A percentile compares a stretch with the other conserved stretches of the same genome.
These are phyloP conservation scores for Sarcomyxa edulis DNA, from an alignment of 768 basidiomycete genomes.

Conservation along the genomic window DNA sequence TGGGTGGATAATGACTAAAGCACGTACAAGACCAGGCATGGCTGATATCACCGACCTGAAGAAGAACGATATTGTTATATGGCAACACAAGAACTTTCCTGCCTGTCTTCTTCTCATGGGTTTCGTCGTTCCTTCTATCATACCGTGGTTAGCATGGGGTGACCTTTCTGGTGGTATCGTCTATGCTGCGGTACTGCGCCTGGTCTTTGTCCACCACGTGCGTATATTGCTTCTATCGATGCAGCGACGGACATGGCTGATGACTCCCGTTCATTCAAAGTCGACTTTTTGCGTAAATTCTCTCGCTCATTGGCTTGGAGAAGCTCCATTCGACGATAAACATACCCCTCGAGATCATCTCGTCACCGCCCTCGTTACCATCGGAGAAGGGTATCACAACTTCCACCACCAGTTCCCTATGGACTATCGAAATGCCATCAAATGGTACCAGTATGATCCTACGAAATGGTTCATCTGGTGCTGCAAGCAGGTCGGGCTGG, in stretches of 20 bases:
- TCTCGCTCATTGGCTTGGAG: constrained; percentile 92
- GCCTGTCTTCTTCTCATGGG: constrained; percentile 52
- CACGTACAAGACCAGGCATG: constrained; percentile 83
- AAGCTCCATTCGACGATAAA: constrained; percentile 74
- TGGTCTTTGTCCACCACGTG: constrained; percentile 66
- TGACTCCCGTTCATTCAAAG: constrained; percentile 73
- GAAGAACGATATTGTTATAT: constrained; percentile 74
- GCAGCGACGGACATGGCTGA: constrained; percentile 79
- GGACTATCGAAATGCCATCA: constrained; percentile 95
- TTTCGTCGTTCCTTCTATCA: constrained; percentile 49
- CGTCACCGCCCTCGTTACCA: constrained; percentile 81
- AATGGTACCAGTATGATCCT: constrained; percentile 88
- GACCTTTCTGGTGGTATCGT: constrained; percentile 83
- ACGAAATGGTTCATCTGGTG: constrained; percentile 87
- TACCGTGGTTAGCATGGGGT: constrained; percentile 70
- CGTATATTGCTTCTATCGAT: constrained; percentile 41
- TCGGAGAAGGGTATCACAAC: constrained; percentile 97
- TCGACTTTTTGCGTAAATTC: constrained; percentile 97
- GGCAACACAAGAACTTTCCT: constrained; percentile 82
- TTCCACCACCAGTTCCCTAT: constrained; percentile 96
- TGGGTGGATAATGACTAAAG: constrained; percentile 91
- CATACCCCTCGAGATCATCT: constrained; percentile 86
- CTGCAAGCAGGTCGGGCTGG: constrained; percentile 55
- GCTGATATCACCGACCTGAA: constrained; percentile 85
- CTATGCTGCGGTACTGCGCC: constrained; percentile 57